Base-by-base conservation (phyloP, 2,329 filamentous ascomycete species). In the Claviceps cyperi region DNA sequence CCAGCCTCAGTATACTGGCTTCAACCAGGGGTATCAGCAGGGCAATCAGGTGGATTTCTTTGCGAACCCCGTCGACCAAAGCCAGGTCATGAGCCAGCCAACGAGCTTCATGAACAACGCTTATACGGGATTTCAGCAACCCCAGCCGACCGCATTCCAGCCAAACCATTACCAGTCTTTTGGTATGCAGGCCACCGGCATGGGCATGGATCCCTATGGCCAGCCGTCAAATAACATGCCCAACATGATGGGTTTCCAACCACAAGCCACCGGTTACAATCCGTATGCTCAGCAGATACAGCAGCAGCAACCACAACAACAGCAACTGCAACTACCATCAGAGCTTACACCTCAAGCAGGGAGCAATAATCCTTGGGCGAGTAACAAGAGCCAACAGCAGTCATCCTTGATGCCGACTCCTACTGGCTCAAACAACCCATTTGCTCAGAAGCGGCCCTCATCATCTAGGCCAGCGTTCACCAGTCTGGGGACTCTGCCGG, bases 351-450 rank as follows among this genome's bases (percentile, higher is more conserved):
- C 82, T 19, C 83, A 87, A 54, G 74, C 90, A 22, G 90, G 89
- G 37, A 94, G 80, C 66, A 94, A 97, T 70, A 98, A 98, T 64
- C 92, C 92, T 0, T 98, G 91, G 87, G 85, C 87, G 22, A 77
- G 75, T 28, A 76, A 72, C 58, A 75, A 73, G 55, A 73, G 69
- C 53, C 77, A 77, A 55, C 72, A 78, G 52, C 64, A 69, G 43
- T 72, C 80, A 47, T 68, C 82, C 2, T 69, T 96, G 55, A 83
- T 85, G 62, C 85, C 89, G 4, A 84, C 88, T 62, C 84, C 86
- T 3, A 98, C 92, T 2, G 92, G 92, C 46, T 97, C 92, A 15
- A 98, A 98, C 73, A 98, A 98, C 64, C 92, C 92, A 2, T 98
- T 98, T 62, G 91, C 92, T 13, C 77, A 83, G n/a, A 80, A 84